These are phyloP conservation scores for Botrytis squamosa DNA, from an alignment of 2,329 filamentous ascomycete species.

Conservation along the genomic window DNA sequence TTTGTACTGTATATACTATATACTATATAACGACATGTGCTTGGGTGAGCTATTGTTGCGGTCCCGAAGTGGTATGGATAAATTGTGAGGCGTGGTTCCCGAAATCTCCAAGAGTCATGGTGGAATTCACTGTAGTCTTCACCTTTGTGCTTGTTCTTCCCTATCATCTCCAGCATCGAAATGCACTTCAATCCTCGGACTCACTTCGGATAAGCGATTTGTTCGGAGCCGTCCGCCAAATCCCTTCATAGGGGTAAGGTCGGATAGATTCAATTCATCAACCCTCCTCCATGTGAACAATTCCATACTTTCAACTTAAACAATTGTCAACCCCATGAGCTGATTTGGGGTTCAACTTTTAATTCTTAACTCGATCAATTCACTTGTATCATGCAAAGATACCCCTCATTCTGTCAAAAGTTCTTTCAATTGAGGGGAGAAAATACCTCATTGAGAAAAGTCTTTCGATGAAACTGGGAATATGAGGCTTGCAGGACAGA, in stretches of 20 bases:
- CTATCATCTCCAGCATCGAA: not conserved
- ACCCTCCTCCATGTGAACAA: not conserved
- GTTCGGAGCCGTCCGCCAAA: not conserved
- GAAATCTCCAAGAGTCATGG: not conserved
- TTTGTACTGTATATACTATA: not conserved
- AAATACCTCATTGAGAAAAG: not conserved
- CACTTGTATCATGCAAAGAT: not conserved
- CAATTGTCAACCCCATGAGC: accelerated
- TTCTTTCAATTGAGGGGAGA: not conserved
- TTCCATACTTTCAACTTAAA: not conserved
- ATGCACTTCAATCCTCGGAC: not conserved
- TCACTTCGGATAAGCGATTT: not conserved
- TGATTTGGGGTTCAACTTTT: not conserved
- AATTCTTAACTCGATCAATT: not conserved
- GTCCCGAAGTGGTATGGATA: not conserved
- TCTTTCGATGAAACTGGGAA: not conserved
- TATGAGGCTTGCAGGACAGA: not conserved
- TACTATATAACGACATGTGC: not conserved
- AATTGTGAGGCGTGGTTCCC: not conserved
- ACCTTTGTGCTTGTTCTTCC: not conserved
- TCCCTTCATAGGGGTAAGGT: not conserved
- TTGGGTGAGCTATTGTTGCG: accelerated
- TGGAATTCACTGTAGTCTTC: not conserved
- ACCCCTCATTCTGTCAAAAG: not conserved
- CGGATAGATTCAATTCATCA: not conserved